Percentiles rank a stretch among this genome's conserved stretches.
These are phyloP conservation scores for Heterobasidion irregulare DNA, from an alignment of 1,284 basidiomycete genomes.

Conservation along the genomic window DNA sequence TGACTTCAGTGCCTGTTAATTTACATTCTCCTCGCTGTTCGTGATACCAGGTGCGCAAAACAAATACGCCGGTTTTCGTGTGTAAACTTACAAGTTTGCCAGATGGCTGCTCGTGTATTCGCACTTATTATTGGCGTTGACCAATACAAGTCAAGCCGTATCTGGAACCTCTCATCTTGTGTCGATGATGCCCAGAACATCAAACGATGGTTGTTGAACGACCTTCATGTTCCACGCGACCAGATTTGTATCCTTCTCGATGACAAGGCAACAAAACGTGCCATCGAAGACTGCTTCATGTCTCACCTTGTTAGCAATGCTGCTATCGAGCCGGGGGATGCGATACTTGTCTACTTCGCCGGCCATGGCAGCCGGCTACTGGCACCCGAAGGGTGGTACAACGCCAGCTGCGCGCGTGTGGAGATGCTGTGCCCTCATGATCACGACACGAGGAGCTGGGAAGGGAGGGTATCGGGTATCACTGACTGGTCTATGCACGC, in stretches of 20 bases:
- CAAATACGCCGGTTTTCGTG: not conserved
- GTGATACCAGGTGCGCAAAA: not conserved
- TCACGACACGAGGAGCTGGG: conserved; percentile 37
- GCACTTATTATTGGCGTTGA: conserved; percentile 59
- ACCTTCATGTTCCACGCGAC: conserved; percentile 46
- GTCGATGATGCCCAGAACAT: conserved; percentile 51
- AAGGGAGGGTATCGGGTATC: conserved; percentile 48
- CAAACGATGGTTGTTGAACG: conserved; percentile 43
- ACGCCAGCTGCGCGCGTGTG: conserved; percentile 31
- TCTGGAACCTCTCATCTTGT: conserved; percentile 58
- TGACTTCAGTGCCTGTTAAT: not conserved
- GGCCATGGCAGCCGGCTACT: conserved; percentile 52
- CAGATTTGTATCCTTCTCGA: conserved; percentile 50
- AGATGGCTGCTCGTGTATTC: conserved; percentile 43
- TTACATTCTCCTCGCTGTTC: not conserved
- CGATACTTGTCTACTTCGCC: conserved; percentile 60
- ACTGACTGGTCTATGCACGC: conserved; percentile 55
- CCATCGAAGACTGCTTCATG: conserved; percentile 51
- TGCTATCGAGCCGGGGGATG: conserved; percentile 47
- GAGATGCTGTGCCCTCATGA: conserved; percentile 59
- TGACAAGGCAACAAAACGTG: conserved; percentile 46
- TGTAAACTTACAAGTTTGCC: conserved; percentile 1
- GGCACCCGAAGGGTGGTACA: conserved; percentile 50
- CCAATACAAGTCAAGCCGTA: conserved; percentile 50
- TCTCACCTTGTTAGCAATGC: conserved; percentile 52